These are phyloP conservation scores for Hypholoma sublateritium DNA, from an alignment of 768 basidiomycete genomes.

Conservation along the genomic window DNA sequence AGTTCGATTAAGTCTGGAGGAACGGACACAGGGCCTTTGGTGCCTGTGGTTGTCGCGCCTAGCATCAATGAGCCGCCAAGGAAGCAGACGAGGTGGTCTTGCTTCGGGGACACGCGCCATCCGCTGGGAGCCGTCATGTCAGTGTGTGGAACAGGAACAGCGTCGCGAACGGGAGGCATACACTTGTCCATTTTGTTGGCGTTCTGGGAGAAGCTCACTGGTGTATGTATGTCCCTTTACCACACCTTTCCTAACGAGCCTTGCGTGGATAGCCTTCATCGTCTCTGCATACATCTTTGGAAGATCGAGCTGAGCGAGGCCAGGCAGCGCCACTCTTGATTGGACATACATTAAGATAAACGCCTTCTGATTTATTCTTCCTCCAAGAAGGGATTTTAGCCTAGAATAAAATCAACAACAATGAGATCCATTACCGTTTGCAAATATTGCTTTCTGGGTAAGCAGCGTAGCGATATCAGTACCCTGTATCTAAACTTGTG, in stretches of 20 bases:
- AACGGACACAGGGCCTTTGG: conserved; percentile 51
- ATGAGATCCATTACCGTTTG: conserved; percentile 66
- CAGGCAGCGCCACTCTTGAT: neutral
- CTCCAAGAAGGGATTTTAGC: neutral
- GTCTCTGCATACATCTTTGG: conserved; percentile 83
- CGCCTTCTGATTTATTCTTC: conserved; percentile 71
- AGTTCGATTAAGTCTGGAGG: conserved; percentile 66
- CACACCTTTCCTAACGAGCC: conserved; percentile 65
- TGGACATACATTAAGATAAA: conserved; percentile 67
- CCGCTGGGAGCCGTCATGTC: conserved; percentile 36
- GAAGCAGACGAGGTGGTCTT: conserved; percentile 97
- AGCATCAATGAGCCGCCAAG: conserved; percentile 89
- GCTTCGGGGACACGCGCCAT: conserved; percentile 79
- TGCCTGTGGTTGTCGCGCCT: conserved; percentile 70
- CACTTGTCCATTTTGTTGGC: conserved; percentile 27
- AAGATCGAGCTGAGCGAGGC: neutral
- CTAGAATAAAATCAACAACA: neutral
- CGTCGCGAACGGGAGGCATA: neutral
- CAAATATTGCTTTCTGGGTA: conserved; percentile 72
- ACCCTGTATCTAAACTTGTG: neutral
- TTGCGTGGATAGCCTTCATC: conserved; percentile 76
- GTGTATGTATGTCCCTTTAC: conserved; percentile 68
- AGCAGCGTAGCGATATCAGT: neutral
- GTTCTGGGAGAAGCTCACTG: conserved; percentile 73
- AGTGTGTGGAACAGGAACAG: neutral